Evolutionary conservation across 441 rosid genomes (phyloP).

Genomic region (Eruca vesicaria): DNA sequence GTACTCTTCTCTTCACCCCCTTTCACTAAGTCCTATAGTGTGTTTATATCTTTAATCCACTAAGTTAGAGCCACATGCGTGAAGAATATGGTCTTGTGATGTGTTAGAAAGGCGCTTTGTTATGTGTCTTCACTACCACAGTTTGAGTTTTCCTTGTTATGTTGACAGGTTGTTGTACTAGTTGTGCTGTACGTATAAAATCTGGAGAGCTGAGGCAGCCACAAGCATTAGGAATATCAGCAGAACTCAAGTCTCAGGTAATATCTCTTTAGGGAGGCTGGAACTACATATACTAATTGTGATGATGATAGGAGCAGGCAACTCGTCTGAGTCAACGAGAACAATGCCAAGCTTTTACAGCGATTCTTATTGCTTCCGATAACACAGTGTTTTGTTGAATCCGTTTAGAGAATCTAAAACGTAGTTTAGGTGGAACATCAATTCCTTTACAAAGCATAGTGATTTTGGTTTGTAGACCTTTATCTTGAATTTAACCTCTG

Average conservation of each 20-base stretch:
- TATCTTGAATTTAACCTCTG: conserved; percentile 14
- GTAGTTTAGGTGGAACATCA: neutral
- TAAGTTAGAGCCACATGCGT: too few species aligned
- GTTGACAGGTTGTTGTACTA: conserved; percentile 81
- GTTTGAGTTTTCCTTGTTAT: neutral
- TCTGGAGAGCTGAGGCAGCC: conserved; percentile 64
- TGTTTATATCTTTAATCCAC: too few species aligned
- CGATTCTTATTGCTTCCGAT: neutral
- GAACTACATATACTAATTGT: neutral
- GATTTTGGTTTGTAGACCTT: neutral
- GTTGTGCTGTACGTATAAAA: conserved; percentile 84
- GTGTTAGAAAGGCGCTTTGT: too few species aligned
- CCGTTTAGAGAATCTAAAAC: neutral
- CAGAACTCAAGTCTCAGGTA: conserved; percentile 85
- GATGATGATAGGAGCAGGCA: neutral
- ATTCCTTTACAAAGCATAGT: neutral
- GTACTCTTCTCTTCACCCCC: conserved; percentile 44
- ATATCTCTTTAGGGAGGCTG: neutral
- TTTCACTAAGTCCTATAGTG: too few species aligned
- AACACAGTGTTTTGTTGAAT: neutral
- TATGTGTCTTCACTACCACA: neutral
- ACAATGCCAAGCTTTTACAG: neutral
- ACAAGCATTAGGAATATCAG: conserved; percentile 60
- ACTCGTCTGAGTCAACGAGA: neutral
- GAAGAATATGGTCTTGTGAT: too few species aligned